Evolutionary conservation across 768 basidiomycete species (phyloP).

Genomic region (Paxillus involutus): DNA sequence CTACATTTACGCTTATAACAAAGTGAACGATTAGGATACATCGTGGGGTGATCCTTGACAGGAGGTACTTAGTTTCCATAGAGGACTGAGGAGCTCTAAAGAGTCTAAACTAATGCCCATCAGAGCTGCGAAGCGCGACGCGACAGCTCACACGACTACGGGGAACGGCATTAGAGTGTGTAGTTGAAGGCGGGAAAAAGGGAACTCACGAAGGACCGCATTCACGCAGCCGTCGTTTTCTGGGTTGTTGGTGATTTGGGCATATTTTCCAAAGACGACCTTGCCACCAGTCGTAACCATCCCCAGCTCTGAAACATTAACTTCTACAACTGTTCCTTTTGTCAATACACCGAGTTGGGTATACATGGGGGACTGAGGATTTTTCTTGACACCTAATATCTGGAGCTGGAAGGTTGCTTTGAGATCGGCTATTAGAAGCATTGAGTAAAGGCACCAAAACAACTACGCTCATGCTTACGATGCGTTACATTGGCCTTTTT

Average conservation of each 20-base stretch:
- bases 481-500: constrained; percentile 99
- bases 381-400: constrained; percentile 98
- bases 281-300: constrained; percentile 98
- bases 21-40: constrained; percentile 14
- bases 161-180: constrained; percentile 3
- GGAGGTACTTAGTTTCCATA: background rate
- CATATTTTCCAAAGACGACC: constrained; percentile 90
- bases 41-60: background rate
- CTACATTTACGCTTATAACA: background rate
- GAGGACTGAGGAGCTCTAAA: background rate
- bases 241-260: constrained; percentile 91
- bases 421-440: constrained; percentile 67
- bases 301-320: constrained; percentile 97
- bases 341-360: constrained; percentile 96
- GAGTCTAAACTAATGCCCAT: too few species aligned
- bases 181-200: background rate
- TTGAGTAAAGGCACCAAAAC: background rate
- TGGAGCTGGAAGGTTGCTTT: constrained; percentile 99
- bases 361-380: constrained; percentile 98
- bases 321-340: constrained; percentile 97
- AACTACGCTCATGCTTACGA: constrained; percentile 53
- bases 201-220: constrained; percentile 78
- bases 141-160: constrained; percentile 26
- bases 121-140: background rate
- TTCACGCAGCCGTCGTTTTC: constrained; percentile 98